Evolutionary conservation across 2,329 filamentous ascomycete species (phyloP).

Genomic region (Stagonosporopsis cucurbitacearum): DNA sequence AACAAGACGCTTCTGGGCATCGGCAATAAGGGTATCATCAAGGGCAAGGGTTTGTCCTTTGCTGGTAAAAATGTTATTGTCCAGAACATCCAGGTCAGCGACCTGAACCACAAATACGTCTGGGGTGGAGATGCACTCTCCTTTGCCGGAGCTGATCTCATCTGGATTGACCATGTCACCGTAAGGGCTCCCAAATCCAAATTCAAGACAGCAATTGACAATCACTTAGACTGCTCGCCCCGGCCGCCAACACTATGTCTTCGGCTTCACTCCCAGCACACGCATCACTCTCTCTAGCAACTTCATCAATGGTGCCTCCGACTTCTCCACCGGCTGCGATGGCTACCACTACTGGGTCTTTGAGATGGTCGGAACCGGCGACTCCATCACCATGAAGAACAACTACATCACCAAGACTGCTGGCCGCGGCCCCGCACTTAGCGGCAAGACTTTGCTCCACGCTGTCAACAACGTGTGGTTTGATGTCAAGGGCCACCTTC

Average conservation of each 20-base stretch:
- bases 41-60: conserved; percentile 50
- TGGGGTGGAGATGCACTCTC: conserved; percentile 49
- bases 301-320: conserved; percentile 24
- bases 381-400: conserved; percentile 26
- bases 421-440: conserved; percentile 22
- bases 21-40: conserved; percentile 48
- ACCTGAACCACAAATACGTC: conserved; percentile 47
- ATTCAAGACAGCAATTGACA: not conserved
- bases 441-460: conserved; percentile 25
- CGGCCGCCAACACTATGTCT: conserved; percentile 23
- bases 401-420: conserved; percentile 27
- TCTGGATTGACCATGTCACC: conserved; percentile 44
- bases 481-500: conserved; percentile 22
- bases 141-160: conserved; percentile 34
- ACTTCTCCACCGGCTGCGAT: conserved; percentile 25
- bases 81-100: conserved; percentile 49
- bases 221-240: conserved; percentile 11
- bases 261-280: conserved; percentile 16
- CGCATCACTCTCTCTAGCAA: conserved; percentile 27
- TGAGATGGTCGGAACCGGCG: conserved; percentile 25
- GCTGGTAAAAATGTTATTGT: conserved; percentile 45
- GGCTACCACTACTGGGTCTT: conserved; percentile 29
- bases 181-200: not conserved
- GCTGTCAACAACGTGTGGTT: conserved; percentile 26
- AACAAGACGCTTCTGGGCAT: conserved; percentile 53